A percentile compares a stretch with the other conserved stretches of the same genome.
Conservation (phyloP, 305 asterid genomes). For the Andrographis paniculata region DNA sequence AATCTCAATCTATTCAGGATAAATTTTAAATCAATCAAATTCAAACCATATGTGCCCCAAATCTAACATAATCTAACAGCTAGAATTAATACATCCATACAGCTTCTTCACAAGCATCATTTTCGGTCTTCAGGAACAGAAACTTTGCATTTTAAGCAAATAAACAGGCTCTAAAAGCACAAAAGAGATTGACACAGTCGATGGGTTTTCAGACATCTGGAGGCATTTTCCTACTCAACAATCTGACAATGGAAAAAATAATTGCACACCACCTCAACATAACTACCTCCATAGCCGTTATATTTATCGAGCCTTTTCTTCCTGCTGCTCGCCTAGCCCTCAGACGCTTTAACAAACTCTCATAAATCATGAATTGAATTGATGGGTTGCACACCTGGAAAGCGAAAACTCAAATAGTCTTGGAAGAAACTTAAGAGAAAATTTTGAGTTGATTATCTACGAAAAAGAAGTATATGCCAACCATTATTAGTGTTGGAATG, state of each 20-base stretch:
- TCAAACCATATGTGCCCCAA: too few relatives aligned
- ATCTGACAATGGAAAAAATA: conserved; percentile 1
- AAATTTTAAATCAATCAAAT: too few relatives aligned
- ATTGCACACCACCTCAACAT: conserved; percentile 9
- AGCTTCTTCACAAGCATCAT: too few relatives aligned
- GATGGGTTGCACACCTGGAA: conserved; percentile 88
- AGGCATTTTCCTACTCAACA: not conserved
- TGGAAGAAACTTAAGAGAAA: conserved; percentile 17
- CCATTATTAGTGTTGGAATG: conserved; percentile 85
- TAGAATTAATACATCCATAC: too few relatives aligned
- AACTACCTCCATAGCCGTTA: conserved; percentile 68
- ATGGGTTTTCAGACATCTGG: not conserved
- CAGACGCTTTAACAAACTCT: conserved; percentile 62
- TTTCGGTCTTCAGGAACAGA: too few relatives aligned
- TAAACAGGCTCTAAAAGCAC: not conserved
- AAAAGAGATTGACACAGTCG: not conserved
- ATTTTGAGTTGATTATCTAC: conserved; percentile 9
- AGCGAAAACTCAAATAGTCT: conserved; percentile 18
- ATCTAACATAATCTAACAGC: too few relatives aligned
- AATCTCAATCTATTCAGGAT: too few relatives aligned
- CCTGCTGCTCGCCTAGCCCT: conserved; percentile 51
- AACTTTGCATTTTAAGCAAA: not conserved
- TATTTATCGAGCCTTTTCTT: conserved; percentile 32
- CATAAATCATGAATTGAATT: conserved; percentile 92
- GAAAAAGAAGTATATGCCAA: conserved; percentile 19